phyloP scores from a whole-genome alignment of 202 grass and related monocot genomes.

The Zoysia matrella region DNA sequence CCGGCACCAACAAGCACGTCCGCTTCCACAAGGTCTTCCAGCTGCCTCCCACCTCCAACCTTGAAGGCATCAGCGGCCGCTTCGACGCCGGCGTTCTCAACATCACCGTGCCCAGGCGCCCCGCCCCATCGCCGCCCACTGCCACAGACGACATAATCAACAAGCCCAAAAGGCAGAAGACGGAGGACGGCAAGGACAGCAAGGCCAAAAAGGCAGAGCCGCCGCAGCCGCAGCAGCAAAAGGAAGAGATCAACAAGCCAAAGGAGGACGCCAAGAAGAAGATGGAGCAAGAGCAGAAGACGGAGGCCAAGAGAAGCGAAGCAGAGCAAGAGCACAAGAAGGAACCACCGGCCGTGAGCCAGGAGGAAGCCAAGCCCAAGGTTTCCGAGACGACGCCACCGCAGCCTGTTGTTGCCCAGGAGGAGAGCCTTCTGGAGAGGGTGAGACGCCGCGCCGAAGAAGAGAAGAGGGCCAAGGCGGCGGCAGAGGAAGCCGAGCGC shows the following conservation, averaged over 20 bases:
- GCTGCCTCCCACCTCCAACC: too few species aligned
- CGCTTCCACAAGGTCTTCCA: too few species aligned
- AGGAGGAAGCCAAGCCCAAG: too few species aligned
- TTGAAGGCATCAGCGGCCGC: constrained; percentile 54
- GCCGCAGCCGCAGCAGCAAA: too few species aligned
- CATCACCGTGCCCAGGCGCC: constrained; percentile 50
- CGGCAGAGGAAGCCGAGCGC: background rate
- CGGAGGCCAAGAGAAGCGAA: background rate
- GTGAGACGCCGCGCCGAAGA: constrained; percentile 26
- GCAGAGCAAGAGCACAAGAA: background rate
- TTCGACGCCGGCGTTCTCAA: constrained; percentile 53
- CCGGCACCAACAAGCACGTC: too few species aligned
- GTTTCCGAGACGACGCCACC: too few species aligned
- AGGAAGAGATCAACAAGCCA: background rate
- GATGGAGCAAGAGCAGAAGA: background rate
- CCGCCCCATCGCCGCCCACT: background rate
- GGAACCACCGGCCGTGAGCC: background rate
- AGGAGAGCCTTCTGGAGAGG: constrained; percentile 28
- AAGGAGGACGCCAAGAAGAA: background rate
- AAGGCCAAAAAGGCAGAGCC: background rate
- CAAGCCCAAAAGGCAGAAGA: background rate
- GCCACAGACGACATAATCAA: constrained; percentile 11
- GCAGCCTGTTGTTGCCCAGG: too few species aligned
- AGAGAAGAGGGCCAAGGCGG: background rate
- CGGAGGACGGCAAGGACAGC: background rate